A percentile compares a stretch with the other conserved stretches of the same genome.
phyloP scores from a whole-genome alignment of 768 basidiomycete genomes.

The Agaricus subrufescens region DNA sequence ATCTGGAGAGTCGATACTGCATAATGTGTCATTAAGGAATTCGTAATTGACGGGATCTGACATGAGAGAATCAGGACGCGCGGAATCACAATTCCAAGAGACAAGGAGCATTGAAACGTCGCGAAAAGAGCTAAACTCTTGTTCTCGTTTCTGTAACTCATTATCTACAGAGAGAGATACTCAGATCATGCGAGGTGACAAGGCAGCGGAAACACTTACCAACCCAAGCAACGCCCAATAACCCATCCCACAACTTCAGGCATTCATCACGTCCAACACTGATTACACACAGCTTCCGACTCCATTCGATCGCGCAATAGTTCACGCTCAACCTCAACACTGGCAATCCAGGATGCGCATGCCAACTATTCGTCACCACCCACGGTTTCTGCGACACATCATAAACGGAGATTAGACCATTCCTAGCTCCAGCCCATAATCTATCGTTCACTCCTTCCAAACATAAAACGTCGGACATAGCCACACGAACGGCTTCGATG shows the following conservation, averaged over 20 bases:
- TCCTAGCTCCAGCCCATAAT: constrained; percentile 85
- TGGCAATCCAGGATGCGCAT: constrained; percentile 67
- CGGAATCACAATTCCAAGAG: constrained; percentile 92
- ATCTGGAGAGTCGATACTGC: constrained; percentile 64
- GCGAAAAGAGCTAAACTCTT: constrained; percentile 74
- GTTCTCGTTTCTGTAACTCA: constrained; percentile 71
- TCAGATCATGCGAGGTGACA: not conserved
- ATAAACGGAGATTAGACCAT: constrained; percentile 78
- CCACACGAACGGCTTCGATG: constrained; percentile 74
- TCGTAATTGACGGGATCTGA: constrained; percentile 66
- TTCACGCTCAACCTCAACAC: constrained; percentile 67
- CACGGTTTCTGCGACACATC: constrained; percentile 74
- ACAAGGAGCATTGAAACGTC: constrained; percentile 73
- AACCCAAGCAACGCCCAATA: constrained; percentile 81
- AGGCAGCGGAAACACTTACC: constrained; percentile 45
- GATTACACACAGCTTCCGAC: constrained; percentile 62
- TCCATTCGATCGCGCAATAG: constrained; percentile 66
- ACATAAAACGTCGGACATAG: constrained; percentile 74
- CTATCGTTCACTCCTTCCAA: constrained; percentile 80
- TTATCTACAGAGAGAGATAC: constrained; percentile 43
- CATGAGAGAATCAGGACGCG: constrained; percentile 69
- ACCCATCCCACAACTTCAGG: constrained; percentile 85
- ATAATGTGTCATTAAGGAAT: constrained; percentile 77
- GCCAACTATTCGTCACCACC: constrained; percentile 85
- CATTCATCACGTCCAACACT: constrained; percentile 74